Percentiles rank a stretch among this genome's conserved stretches.
Conservation (phyloP, 2,329 filamentous ascomycete genomes). For the Cladosporium sp. region DNA sequence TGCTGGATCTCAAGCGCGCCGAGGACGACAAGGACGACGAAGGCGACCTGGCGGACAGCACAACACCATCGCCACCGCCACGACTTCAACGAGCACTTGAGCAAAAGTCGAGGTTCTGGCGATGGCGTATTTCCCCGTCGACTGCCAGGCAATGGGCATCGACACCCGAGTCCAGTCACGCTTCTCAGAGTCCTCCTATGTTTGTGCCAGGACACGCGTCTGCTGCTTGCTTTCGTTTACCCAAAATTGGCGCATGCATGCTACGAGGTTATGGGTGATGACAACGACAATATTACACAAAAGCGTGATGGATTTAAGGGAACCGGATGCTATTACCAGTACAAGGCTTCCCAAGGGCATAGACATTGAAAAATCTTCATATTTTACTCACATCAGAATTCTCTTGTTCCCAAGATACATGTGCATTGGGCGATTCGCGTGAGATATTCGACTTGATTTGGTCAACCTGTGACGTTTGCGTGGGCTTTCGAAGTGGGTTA, state of each 20-base stretch:
- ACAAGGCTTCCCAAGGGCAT: not conserved
- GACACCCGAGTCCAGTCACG: conserved; percentile 8
- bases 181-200: not conserved
- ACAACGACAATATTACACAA: conserved; percentile 6
- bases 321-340: conserved; percentile 5
- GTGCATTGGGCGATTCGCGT: not conserved
- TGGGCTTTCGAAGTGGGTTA: not conserved
- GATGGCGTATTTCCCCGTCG: conserved; percentile 11
- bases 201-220: not conserved
- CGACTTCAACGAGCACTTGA: not conserved
- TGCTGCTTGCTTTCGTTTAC: not conserved
- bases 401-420: no score
- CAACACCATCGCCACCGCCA: not conserved
- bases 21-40: conserved; percentile 60
- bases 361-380: not conserved
- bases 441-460: not conserved
- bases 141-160: conserved; percentile 21
- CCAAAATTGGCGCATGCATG: conserved; percentile 1
- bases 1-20: conserved; percentile 60
- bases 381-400: not conserved
- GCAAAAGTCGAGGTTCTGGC: not conserved
- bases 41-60: conserved; percentile 19
- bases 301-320: not conserved
- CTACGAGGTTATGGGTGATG: conserved; percentile 17
- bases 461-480: not conserved